Conservation (phyloP, 345 rosid genomes). For the Raphanus raphanistrum region DNA sequence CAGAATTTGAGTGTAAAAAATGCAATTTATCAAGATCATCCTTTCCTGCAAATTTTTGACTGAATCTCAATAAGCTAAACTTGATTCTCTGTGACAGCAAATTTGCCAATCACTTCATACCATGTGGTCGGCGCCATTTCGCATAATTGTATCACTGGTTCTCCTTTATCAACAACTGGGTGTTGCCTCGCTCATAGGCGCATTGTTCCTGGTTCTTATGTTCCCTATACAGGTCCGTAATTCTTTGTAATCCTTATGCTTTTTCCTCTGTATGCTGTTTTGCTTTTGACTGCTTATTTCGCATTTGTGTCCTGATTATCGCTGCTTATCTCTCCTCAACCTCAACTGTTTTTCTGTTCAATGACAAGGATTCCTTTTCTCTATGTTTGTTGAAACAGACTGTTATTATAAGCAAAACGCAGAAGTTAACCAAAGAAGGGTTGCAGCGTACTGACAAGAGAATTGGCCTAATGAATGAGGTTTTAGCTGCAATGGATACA, state of each 20-base stretch:
- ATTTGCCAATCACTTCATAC: constrained; percentile 95
- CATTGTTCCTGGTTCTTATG: constrained; percentile 76
- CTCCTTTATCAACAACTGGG: constrained; percentile 67
- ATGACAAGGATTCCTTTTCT: not conserved
- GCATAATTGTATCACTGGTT: constrained; percentile 72
- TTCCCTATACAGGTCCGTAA: constrained; percentile 85
- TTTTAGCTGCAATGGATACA: constrained; percentile 98
- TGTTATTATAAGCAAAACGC: constrained; percentile 83
- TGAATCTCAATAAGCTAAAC: too few species aligned
- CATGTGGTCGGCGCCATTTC: constrained; percentile 99
- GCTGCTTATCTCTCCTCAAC: constrained; percentile 10
- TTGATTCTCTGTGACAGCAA: constrained; percentile 59
- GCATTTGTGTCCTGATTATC: constrained; percentile 2
- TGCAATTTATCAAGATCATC: constrained; percentile 8
- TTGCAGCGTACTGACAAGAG: constrained; percentile 96
- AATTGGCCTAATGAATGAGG: constrained; percentile 96
- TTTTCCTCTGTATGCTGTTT: constrained; percentile 8
- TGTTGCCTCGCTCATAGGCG: constrained; percentile 60
- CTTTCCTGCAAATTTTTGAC: not conserved
- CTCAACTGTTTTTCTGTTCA: constrained; percentile 3
- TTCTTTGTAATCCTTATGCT: constrained; percentile 1
- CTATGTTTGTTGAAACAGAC: constrained; percentile 52
- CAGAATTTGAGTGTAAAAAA: not conserved
- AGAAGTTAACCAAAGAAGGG: constrained; percentile 88
- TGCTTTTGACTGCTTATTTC: constrained; percentile 20